Evolutionary conservation across 257 asterid genomes (phyloP), one percentile per base, ranked within the genome.

Genomic region (Solanum sitiens): DNA sequence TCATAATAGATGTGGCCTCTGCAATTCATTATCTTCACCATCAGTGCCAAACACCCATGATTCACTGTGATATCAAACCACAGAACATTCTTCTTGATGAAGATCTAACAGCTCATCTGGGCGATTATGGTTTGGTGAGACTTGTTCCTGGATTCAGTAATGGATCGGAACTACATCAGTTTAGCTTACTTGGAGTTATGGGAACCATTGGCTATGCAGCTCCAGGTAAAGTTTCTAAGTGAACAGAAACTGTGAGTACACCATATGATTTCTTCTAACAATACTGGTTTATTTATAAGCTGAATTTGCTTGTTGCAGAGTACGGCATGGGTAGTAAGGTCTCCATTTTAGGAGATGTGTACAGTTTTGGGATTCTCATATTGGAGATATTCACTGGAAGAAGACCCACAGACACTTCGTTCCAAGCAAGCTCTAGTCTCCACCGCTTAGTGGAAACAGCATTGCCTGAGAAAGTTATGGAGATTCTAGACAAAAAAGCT

Each of bases 161-260:
- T 70, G 83, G 72, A 56, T 89, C 77, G 5, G 63, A 82, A 71
- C 83, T 50, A 45, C 86, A 89, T 27, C 88, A 88, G 37, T 91
- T 89, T 85, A 90, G 92, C 89, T 92, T 93, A 70, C 89, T 91
- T 83, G 90, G 87, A 73, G 77, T 90, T 65, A 90, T 85, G 79
- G 95, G 94, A 67, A 91, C 94, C 86, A 90, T 91, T 83, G 94
- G 94, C 68, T 92, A 93, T 89, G 90, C 91, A 77, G 92, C 95
- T 87, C 95, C 93, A 89, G 94, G 94, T 93, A 89, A 86, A 37
- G 50, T 37, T 21, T 37, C 50, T 37, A 73, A 16, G 47, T 37
- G 21, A 35, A 33, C 79, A 72, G 12, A 33, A 72, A 72, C 25
- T 72, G 44, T 33, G 27, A 73, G n/a, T 53, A 53, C 63, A 53